Base-by-base conservation (phyloP, 75 land plant genomes). In the Chamaecyparis obtusa region DNA sequence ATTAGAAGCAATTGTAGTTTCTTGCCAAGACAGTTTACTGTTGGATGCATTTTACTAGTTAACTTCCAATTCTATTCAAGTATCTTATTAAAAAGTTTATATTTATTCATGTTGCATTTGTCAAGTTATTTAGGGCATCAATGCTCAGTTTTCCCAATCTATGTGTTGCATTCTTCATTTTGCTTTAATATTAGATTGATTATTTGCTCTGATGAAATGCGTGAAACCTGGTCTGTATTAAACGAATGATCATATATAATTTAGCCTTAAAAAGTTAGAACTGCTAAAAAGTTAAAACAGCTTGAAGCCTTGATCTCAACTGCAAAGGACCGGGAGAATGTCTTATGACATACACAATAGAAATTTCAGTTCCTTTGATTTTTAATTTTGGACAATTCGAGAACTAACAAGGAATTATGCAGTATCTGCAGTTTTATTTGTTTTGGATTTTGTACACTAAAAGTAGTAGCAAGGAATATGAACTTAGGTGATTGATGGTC, bases 1-100 rank as follows among this genome's bases (percentile, higher is more conserved):
- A 46, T 11, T 19, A 4, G 83, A 81, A 81, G 1, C 83, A 81
- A 10, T 81, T 41, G 46, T 81, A 46, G 51, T 81, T 46, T n/a
- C 51, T n/a, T 81, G 83, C 48, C 51, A 30, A 81, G 49, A 44
- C 83, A 10, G 32, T 81, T 81, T 32, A 81, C n/a, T 81, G 83
- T 81, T 27, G 83, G 83, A 46, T 81, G 83, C 48, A 81, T n/a
- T 81, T 44, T 78, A 41, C 39, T 78, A 24, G 69, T 24, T 24
- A 64, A 64, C 9, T 24, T 41, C 81, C 49, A 81, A 11, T 81
- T 81, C 48, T 44, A 81, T 81, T 81, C 11, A 80, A 80, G 83
- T 80, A 43, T n/a, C 83, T 46, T 15, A 44, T 32, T 14, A 74
- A n/a, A 46, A 33, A 81, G 83, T 41, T 24, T 27, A 27, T 46